phyloP scores from a whole-genome alignment of 2,329 filamentous ascomycete genomes.

The Xylaria sp. region DNA sequence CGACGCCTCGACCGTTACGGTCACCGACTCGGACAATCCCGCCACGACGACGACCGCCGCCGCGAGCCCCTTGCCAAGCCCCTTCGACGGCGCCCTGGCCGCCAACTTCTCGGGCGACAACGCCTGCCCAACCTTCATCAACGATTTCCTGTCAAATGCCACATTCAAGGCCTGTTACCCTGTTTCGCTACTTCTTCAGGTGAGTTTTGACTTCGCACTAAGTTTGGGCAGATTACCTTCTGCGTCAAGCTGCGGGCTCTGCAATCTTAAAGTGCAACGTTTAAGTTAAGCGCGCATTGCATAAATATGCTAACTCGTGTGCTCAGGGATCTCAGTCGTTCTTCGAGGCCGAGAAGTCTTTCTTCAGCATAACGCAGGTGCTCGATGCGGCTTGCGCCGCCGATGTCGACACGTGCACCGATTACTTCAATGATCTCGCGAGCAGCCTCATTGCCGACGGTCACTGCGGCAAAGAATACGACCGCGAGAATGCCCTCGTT shows the following conservation, averaged over 20 bases:
- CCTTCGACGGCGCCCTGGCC: constrained; percentile 74
- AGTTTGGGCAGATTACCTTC: neutral
- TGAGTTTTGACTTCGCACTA: constrained; percentile 53
- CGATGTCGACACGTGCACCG: constrained; percentile 72
- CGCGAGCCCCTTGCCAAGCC: constrained; percentile 64
- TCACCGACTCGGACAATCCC: constrained; percentile 42
- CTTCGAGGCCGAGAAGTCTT: constrained; percentile 80
- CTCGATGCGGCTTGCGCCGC: constrained; percentile 82
- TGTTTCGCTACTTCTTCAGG: constrained; percentile 84
- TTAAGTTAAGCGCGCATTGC: neutral
- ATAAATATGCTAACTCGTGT: constrained; percentile 23
- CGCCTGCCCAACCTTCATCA: constrained; percentile 75
- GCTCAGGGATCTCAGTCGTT: constrained; percentile 82
- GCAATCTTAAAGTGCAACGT: neutral
- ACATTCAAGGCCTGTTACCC: constrained; percentile 82
- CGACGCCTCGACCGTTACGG: constrained; percentile 48
- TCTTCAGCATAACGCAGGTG: constrained; percentile 77
- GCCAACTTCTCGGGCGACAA: constrained; percentile 68
- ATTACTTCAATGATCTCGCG: constrained; percentile 73
- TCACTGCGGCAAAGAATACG: constrained; percentile 79
- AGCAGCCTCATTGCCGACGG: constrained; percentile 68
- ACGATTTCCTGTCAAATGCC: constrained; percentile 70
- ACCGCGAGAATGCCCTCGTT: constrained; percentile 74
- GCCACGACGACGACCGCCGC: constrained; percentile 46
- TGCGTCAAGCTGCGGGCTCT: neutral